These are phyloP conservation scores for Fusarium sp. DNA, from an alignment of 2,329 filamentous ascomycete species.

Conservation along the genomic window DNA sequence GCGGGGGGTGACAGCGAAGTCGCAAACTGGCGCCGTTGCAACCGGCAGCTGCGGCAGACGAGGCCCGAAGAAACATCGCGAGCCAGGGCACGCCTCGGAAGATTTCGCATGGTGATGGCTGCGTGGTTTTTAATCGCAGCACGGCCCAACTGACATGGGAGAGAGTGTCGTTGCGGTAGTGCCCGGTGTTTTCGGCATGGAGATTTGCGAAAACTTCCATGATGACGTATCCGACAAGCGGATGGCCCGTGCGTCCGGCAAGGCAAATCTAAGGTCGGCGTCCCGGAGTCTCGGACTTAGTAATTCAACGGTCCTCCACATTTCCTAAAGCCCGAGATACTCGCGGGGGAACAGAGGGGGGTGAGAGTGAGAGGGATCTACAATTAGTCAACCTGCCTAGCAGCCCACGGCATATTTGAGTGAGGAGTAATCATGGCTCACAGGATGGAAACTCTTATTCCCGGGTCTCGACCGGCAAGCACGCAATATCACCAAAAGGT, in stretches of 20 bases:
- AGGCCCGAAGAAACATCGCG: constrained; percentile 32
- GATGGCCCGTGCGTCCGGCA: constrained; percentile 38
- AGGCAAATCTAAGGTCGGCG: background rate
- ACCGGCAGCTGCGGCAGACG: constrained; percentile 53
- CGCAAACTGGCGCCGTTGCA: constrained; percentile 53
- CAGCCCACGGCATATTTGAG: constrained; percentile 5
- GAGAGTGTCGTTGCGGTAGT: background rate
- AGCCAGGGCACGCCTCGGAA: constrained; percentile 42
- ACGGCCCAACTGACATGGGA: background rate
- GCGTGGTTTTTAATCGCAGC: constrained; percentile 22
- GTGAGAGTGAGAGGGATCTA: constrained; percentile 18
- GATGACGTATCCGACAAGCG: constrained; percentile 38
- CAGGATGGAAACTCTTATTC: constrained; percentile 11
- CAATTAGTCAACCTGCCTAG: background rate
- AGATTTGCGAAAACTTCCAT: constrained; percentile 42
- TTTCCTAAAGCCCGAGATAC: constrained; percentile 12
- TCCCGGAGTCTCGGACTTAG: constrained; percentile 36
- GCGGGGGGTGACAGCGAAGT: constrained; percentile 53
- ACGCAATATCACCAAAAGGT: background rate
- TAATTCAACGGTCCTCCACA: constrained; percentile 2
- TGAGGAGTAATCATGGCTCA: constrained; percentile 14
- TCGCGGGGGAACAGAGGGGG: background rate
- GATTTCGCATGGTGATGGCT: constrained; percentile 42
- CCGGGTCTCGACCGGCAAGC: constrained; percentile 1
- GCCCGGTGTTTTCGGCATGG: constrained; percentile 24